phyloP scores from a whole-genome alignment of 1,284 basidiomycete species.

The Fomitiporia mediterranea region DNA sequence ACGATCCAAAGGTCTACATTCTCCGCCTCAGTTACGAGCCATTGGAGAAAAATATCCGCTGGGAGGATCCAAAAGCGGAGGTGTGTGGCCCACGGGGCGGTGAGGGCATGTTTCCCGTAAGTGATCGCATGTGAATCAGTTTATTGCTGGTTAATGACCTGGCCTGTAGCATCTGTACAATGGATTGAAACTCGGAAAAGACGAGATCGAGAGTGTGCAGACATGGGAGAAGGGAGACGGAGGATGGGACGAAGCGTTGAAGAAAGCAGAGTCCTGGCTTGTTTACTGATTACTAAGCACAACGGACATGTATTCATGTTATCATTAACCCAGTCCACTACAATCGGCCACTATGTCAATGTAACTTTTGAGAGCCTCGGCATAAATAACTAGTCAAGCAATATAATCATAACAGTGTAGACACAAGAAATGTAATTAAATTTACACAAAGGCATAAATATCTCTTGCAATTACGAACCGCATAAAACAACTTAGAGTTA shows the following conservation, averaged over 20 bases:
- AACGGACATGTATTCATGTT: too few species aligned
- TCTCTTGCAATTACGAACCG: too few species aligned
- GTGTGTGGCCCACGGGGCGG: constrained; percentile 39
- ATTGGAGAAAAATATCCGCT: constrained; percentile 38
- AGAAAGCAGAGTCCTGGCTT: constrained; percentile 17
- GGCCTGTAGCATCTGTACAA: constrained; percentile 47
- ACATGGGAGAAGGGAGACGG: constrained; percentile 33
- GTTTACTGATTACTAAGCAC: too few species aligned
- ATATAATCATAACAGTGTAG: too few species aligned
- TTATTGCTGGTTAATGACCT: not conserved
- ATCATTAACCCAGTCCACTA: too few species aligned
- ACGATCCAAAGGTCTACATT: constrained; percentile 39
- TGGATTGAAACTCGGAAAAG: constrained; percentile 36
- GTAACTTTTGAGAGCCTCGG: too few species aligned
- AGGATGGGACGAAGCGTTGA: constrained; percentile 36
- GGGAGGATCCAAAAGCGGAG: constrained; percentile 42
- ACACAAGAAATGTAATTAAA: too few species aligned
- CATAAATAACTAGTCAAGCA: too few species aligned
- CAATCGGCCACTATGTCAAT: too few species aligned
- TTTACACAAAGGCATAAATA: too few species aligned
- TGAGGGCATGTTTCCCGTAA: constrained; percentile 44
- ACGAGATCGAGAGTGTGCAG: constrained; percentile 41
- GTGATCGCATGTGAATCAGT: not conserved
- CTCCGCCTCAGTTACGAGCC: constrained; percentile 39
- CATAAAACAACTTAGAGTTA: too few species aligned